These are phyloP conservation scores for Triglochin maritima DNA, from an alignment of 106 monocot species.

Conservation along the genomic window DNA sequence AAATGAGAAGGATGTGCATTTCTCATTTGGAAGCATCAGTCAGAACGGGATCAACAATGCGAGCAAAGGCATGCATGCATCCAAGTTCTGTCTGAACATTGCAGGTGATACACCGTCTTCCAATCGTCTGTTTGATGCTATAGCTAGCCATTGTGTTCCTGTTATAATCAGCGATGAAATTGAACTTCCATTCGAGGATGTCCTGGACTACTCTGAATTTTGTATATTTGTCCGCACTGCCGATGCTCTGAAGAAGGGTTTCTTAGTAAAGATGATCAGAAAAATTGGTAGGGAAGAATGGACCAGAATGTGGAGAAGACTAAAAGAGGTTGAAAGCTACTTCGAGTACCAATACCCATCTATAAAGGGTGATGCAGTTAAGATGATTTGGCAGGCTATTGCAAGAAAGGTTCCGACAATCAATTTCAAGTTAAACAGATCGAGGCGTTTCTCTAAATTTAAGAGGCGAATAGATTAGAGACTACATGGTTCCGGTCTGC, in stretches of 20 bases:
- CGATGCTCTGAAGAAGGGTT: constrained; percentile 60
- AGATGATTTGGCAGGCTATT: constrained; percentile 77
- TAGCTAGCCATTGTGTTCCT: constrained; percentile 62
- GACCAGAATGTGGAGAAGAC: constrained; percentile 50
- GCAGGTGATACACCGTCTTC: constrained; percentile 67
- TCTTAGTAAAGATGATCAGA: constrained; percentile 36
- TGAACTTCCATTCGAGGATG: constrained; percentile 71
- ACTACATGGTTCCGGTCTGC: too few relatives aligned
- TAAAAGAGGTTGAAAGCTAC: constrained; percentile 49
- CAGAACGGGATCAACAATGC: constrained; percentile 30
- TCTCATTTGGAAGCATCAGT: constrained; percentile 31
- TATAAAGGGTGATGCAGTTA: constrained; percentile 48
- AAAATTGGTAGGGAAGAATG: constrained; percentile 39
- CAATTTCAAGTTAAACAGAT: constrained; percentile 38
- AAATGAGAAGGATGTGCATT: constrained; percentile 52
- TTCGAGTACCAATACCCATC: constrained; percentile 55
- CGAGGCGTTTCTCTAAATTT: constrained; percentile 36
- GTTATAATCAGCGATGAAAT: constrained; percentile 70
- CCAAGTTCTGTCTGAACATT: constrained; percentile 58
- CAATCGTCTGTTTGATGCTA: constrained; percentile 60
- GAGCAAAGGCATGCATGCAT: constrained; percentile 37
- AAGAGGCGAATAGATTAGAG: background rate
- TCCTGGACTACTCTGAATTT: constrained; percentile 62
- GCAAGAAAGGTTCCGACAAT: constrained; percentile 52
- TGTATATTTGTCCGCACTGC: constrained; percentile 53